These are phyloP conservation scores for Annulohypoxylon nitens DNA, from an alignment of 495 filamentous ascomycete genomes.

Conservation along the genomic window DNA sequence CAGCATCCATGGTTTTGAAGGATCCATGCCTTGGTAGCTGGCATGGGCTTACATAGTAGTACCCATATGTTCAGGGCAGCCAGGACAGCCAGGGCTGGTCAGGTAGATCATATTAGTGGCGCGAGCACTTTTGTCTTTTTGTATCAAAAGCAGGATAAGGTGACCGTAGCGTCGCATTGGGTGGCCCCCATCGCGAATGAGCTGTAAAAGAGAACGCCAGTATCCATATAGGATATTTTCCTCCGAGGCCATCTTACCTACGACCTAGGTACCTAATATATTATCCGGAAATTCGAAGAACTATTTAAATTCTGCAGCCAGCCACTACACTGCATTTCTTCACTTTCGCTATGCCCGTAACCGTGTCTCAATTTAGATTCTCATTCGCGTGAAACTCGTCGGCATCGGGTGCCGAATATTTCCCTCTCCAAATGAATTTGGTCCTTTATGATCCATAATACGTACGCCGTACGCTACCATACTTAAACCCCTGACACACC, in stretches of 20 bases:
- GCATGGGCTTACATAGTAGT: not conserved
- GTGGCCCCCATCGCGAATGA: constrained; percentile 3
- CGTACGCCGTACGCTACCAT: too few relatives aligned
- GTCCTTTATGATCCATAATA: too few relatives aligned
- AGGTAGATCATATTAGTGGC: not conserved
- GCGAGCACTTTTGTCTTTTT: not conserved
- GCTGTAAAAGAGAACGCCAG: not conserved
- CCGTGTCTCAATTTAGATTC: too few relatives aligned
- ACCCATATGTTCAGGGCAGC: too few relatives aligned
- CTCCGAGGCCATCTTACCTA: not conserved
- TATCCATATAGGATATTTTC: not conserved
- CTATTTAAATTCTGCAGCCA: not conserved
- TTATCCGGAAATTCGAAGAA: too few relatives aligned
- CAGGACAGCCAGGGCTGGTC: not conserved
- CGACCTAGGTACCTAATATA: not conserved
- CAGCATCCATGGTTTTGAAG: constrained; percentile 19
- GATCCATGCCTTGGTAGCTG: constrained; percentile 6
- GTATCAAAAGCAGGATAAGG: constrained; percentile 3
- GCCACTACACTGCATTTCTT: not conserved
- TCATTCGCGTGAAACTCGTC: too few relatives aligned
- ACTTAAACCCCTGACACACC: too few relatives aligned
- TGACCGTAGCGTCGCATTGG: constrained; percentile 10
- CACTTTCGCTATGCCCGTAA: too few relatives aligned
- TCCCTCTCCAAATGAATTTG: too few relatives aligned
- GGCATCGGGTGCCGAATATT: too few relatives aligned